Evolutionary conservation across 441 rosid genomes (phyloP).

Genomic region (Geranium incanum): DNA sequence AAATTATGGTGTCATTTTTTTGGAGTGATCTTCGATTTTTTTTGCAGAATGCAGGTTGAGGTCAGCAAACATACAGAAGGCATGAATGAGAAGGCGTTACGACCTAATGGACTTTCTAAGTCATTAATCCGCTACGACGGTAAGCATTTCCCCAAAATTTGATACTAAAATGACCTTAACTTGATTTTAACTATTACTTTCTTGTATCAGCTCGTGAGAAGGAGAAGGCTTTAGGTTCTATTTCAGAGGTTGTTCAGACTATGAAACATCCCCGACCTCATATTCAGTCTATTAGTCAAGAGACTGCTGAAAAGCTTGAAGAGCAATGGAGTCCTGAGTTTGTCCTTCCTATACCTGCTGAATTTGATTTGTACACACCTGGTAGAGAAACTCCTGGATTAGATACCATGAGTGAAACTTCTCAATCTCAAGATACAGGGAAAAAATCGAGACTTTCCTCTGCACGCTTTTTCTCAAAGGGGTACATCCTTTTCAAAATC

Average conservation of each 20-base stretch:
- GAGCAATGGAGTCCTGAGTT: constrained; percentile 26
- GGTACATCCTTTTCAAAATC: constrained; percentile 30
- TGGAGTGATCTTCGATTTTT: not conserved
- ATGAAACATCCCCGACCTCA: constrained; percentile 68
- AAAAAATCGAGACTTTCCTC: constrained; percentile 51
- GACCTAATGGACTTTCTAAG: constrained; percentile 83
- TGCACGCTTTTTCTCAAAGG: constrained; percentile 69
- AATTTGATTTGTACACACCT: constrained; percentile 28
- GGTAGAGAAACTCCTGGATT: constrained; percentile 30
- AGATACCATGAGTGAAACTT: constrained; percentile 19
- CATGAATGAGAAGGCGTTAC: constrained; percentile 54
- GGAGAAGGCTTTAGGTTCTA: constrained; percentile 63
- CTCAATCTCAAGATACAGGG: constrained; percentile 44
- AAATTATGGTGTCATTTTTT: not conserved
- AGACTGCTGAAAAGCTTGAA: constrained; percentile 55
- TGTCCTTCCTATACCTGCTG: constrained; percentile 35
- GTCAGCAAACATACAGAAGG: constrained; percentile 97
- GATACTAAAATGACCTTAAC: not conserved
- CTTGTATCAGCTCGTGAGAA: constrained; percentile 69
- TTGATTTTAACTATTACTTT: not conserved
- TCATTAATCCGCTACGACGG: constrained; percentile 92
- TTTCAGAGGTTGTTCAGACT: constrained; percentile 77
- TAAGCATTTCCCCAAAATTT: constrained; percentile 18
- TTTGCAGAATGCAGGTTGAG: constrained; percentile 89
- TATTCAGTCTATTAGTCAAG: constrained; percentile 59